phyloP scores from a whole-genome alignment of 176 grass and related monocot genomes.

The Elaeis guineensis region DNA sequence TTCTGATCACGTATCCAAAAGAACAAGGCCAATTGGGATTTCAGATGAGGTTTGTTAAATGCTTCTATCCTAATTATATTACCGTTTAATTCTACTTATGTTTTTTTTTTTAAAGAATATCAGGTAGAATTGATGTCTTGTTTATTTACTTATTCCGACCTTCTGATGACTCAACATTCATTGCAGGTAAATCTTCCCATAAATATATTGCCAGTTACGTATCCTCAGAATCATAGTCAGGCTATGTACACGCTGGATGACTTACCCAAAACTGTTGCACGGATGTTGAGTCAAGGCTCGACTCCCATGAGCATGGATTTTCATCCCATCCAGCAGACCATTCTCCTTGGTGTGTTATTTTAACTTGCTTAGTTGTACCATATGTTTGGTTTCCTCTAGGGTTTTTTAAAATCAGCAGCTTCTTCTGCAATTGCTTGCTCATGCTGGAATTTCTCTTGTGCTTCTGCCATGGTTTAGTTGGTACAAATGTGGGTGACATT shows the following conservation, averaged over 20 bases:
- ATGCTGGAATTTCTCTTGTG: background rate
- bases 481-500: slow-evolving; percentile 95
- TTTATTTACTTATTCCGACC: slow-evolving; percentile 11
- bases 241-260: slow-evolving; percentile 57
- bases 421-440: background rate
- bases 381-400: slow-evolving; percentile 3
- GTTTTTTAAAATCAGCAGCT: too few relatives aligned
- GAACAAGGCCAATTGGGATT: slow-evolving; percentile 83
- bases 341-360: slow-evolving; percentile 68
- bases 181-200: slow-evolving; percentile 82
- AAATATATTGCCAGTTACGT: slow-evolving; percentile 70
- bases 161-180: slow-evolving; percentile 15
- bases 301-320: slow-evolving; percentile 98
- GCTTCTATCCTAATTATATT: slow-evolving; percentile 16
- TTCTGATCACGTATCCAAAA: slow-evolving; percentile 81
- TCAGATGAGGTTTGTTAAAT: slow-evolving; percentile 68
- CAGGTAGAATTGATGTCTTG: background rate
- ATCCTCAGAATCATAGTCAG: slow-evolving; percentile 77
- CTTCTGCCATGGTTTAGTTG: slow-evolving; percentile 46
- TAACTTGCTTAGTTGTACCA: background rate
- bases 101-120: slow-evolving; percentile 1
- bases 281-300: slow-evolving; percentile 72
- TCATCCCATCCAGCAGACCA: slow-evolving; percentile 86
- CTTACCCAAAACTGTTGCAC: slow-evolving; percentile 76
- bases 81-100: slow-evolving; percentile 10